Percentiles rank a stretch among this genome's conserved stretches.
These are phyloP conservation scores for Candida lessepsii DNA, from an alignment of 805 yeast species.

Conservation along the genomic window DNA sequence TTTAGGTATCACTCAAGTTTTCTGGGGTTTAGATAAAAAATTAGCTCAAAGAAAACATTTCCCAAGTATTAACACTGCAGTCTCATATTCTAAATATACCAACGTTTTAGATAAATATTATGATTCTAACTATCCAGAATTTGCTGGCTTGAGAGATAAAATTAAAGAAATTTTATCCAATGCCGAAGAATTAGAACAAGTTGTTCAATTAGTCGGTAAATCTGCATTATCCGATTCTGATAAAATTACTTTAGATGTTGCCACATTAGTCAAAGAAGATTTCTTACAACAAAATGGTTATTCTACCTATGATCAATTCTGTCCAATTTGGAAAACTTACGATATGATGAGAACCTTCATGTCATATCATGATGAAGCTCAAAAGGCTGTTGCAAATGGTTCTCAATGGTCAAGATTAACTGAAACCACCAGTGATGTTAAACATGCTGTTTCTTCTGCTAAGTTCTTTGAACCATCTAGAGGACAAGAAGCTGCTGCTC, in stretches of 20 bases:
- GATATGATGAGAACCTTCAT: slow-evolving; percentile 97
- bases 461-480: slow-evolving; percentile 94
- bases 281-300: slow-evolving; percentile 99
- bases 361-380: slow-evolving; percentile 93
- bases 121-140: slow-evolving; percentile 83
- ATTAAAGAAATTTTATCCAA: slow-evolving; percentile 92
- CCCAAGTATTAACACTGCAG: slow-evolving; percentile 96
- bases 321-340: slow-evolving; percentile 98
- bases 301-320: slow-evolving; percentile 96
- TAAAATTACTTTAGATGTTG: slow-evolving; percentile 93
- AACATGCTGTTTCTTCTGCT: slow-evolving; percentile 90
- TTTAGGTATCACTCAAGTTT: slow-evolving; percentile 98
- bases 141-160: slow-evolving; percentile 84
- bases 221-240: slow-evolving; percentile 96
- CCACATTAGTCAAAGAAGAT: slow-evolving; percentile 91
- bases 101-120: slow-evolving; percentile 82
- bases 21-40: slow-evolving; percentile 99
- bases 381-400: slow-evolving; percentile 91
- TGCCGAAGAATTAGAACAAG: slow-evolving; percentile 99
- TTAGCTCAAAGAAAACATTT: slow-evolving; percentile 99
- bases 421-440: slow-evolving; percentile 86
- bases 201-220: slow-evolving; percentile 98
- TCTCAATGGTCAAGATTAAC: slow-evolving; percentile 91
- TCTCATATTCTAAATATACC: slow-evolving; percentile 96
- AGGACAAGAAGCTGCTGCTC: slow-evolving; percentile 77